Evolutionary conservation across 192 early-diverging fungal genomes (phyloP), one percentile per base, ranked within the genome.

Genomic region (Geranomyces variabilis): DNA sequence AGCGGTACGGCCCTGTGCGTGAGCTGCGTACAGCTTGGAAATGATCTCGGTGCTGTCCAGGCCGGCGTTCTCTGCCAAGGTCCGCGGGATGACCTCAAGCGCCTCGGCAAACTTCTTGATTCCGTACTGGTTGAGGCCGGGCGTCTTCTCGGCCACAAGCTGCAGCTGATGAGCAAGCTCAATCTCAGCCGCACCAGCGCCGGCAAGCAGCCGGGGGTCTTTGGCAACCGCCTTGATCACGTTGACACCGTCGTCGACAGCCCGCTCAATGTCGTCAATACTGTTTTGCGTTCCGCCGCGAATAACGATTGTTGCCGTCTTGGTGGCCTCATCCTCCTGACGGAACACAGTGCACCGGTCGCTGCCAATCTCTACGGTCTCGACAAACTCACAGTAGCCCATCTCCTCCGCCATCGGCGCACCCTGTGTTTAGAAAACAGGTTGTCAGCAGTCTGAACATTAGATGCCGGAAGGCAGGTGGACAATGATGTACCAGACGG

Each of bases 331-430:
- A 66, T 91, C 87, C 48, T 94, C 91, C 82, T 99, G 96, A 73
- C 95, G 87, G 84, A 99, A 93, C n/a, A 97, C 91, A 13, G 96
- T 99, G 70, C 96, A 96, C 64, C 95, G 90, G 82, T 99, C 96
- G 74, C 91, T 90, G 71, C 96, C 96, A 79, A 99, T 96, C 80
- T 99, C 96, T 57, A 96, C 91, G 34, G 92, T 92, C 77, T 96
- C 93, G 29, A 99, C 91, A 80, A 97, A 85, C 69, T 99, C 96
- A 85, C 95, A 97, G 85, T 87, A 94, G 51, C 96, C 96, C 90
- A 97, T 93, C 72, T 99, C 96, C 86, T 99, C 96, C 26, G 95
- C 81, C 75, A 87, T 95, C 30, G 96, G 96, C 44, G 88, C 93
- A 76, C 96, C 86, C 79, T 81, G 26, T 8, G 57, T 41, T 14